Percentiles rank a stretch among this genome's conserved stretches.
Conservation (phyloP, 768 basidiomycete genomes). For the Tephrocybe sp. region DNA sequence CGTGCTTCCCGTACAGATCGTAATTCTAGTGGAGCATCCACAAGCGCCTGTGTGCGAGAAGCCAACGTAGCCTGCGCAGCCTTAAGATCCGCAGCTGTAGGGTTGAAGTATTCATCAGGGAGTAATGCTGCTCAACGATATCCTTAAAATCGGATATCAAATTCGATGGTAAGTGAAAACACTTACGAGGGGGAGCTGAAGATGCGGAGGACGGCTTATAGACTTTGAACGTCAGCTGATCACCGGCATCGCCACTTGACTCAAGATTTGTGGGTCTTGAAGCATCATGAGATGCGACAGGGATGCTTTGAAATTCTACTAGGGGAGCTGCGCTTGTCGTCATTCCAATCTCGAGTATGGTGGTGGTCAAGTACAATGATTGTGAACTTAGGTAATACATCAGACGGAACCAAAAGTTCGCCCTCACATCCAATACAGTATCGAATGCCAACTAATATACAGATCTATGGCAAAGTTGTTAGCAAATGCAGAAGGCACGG, state of each 20-base stretch:
- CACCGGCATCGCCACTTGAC: neutral
- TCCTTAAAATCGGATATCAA: neutral
- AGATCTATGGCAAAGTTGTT: slow-evolving; percentile 17
- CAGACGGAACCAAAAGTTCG: slow-evolving; percentile 11
- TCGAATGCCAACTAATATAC: slow-evolving; percentile 6
- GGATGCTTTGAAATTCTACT: slow-evolving; percentile 9
- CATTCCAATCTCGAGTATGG: neutral
- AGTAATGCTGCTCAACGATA: slow-evolving; percentile 39
- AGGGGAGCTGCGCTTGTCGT: slow-evolving; percentile 15
- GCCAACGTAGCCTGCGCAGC: slow-evolving; percentile 62
- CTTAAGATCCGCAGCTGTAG: slow-evolving; percentile 69
- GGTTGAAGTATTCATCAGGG: slow-evolving; percentile 75
- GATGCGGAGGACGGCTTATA: slow-evolving; percentile 43
- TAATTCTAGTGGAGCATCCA: slow-evolving; percentile 70
- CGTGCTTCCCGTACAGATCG: slow-evolving; percentile 63
- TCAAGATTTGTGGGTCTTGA: slow-evolving; percentile 6
- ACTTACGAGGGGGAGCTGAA: slow-evolving; percentile 33
- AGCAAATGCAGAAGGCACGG: slow-evolving; percentile 12
- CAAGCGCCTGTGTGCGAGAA: slow-evolving; percentile 60
- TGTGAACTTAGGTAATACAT: slow-evolving; percentile 23
- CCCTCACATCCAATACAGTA: slow-evolving; percentile 31
- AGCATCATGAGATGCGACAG: slow-evolving; percentile 3
- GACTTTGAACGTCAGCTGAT: slow-evolving; percentile 40
- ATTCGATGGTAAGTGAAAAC: neutral
- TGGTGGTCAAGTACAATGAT: slow-evolving; percentile 4